phyloP scores from a whole-genome alignment of 2,329 filamentous ascomycete genomes.

The Nakataea oryzae region DNA sequence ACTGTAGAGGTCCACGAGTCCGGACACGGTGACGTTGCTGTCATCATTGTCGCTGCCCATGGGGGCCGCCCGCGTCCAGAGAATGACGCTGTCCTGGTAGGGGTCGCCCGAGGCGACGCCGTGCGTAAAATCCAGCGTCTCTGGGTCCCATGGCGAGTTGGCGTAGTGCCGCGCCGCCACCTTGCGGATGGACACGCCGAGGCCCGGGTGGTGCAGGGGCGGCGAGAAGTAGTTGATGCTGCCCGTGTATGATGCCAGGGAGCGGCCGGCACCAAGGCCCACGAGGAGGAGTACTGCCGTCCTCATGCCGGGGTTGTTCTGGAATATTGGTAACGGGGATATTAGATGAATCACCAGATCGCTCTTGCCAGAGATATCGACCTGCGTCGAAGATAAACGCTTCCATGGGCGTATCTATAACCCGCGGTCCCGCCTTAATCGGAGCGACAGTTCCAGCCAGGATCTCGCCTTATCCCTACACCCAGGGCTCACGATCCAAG shows the following conservation, averaged over 20 bases:
- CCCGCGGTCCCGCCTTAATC: too few relatives aligned
- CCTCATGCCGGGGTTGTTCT: not conserved
- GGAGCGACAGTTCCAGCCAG: too few relatives aligned
- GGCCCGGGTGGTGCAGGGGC: conserved; percentile 42
- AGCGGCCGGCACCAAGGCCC: not conserved
- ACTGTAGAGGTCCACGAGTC: conserved; percentile 26
- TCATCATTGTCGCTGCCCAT: conserved; percentile 29
- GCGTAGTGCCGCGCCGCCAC: conserved; percentile 40
- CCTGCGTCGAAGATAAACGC: too few relatives aligned
- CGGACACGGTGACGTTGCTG: conserved; percentile 29
- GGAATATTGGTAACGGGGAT: too few relatives aligned
- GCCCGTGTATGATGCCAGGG: conserved; percentile 9
- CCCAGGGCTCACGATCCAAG: too few relatives aligned
- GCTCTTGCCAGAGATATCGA: too few relatives aligned
- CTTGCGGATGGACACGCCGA: conserved; percentile 45
- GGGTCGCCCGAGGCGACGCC: conserved; percentile 39
- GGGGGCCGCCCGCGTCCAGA: conserved; percentile 31
- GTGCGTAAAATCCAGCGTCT: conserved; percentile 47
- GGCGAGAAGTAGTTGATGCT: conserved; percentile 51
- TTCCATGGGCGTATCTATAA: too few relatives aligned
- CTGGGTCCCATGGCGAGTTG: conserved; percentile 27
- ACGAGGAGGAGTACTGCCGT: not conserved
- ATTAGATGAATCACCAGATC: not conserved
- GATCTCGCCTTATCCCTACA: too few relatives aligned
- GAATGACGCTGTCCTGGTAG: conserved; percentile 43